Evolutionary conservation across 805 yeast species (phyloP), one percentile per base, ranked within the genome.

Genomic region (Helenozyma baotianmanensis): DNA sequence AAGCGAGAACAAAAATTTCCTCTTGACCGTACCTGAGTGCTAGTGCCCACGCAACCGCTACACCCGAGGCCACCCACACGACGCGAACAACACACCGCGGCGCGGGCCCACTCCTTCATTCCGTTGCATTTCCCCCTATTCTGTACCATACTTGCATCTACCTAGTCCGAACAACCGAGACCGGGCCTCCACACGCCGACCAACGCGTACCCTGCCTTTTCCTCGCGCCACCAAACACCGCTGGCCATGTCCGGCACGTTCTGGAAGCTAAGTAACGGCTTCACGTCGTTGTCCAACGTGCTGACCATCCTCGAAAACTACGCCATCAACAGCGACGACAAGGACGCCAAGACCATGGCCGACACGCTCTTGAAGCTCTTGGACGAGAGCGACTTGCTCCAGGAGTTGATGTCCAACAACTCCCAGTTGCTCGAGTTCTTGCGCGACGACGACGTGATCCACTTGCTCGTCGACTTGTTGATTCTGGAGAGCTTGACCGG

Each of bases 341-440:
- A 30, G 11, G 36, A 34, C 18, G 22, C 33, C 21, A 27, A 47
- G 8, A 34, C 42, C 23, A 40, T 55, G 4, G 51, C 47, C 14
- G 54, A 51, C 3, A 56, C 62, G 6, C 50, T 65, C 23, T 24
- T 55, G 33, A 60, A 60, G 39, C 51, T 67, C 18, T 51, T 67
- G 40, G 70, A 67, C 36, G 72, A 67, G 38, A 57, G 55, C 40
- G 72, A 67, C 41, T 52, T 67, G 34, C 51, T 65, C 14, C 56
- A 78, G 38, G 77, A 73, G 28, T 82, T 80, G 29, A 58, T 86
- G 27, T 62, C 86, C 40, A 88, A 82, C 51, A 90, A 84, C 46
- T 82, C 77, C 28, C 89, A 82, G 38, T 58, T 86, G 18, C 64
- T 83, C 17, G 83, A 83, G 37, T 92, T 85, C 53, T 62, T 86